These are phyloP conservation scores for Neurospora terricola DNA, from an alignment of 495 filamentous ascomycete genomes.

Conservation along the genomic window DNA sequence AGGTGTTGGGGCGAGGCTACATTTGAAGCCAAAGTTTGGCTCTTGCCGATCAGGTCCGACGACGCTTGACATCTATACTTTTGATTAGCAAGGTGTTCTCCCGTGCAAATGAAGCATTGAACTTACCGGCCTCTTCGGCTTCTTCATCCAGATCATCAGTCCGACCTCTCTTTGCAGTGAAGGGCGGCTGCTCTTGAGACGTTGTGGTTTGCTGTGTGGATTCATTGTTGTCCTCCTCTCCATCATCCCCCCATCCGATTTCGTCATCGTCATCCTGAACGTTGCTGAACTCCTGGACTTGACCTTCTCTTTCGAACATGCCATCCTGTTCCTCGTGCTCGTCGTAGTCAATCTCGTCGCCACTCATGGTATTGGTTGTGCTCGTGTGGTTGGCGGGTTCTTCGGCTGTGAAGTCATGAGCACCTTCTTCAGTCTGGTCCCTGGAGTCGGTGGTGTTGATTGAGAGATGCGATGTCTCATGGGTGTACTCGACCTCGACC, in stretches of 20 bases:
- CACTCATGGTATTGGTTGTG: constrained; percentile 31
- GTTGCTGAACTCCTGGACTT: constrained; percentile 3
- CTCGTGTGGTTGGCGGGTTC: constrained; percentile 23
- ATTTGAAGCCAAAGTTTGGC: neutral
- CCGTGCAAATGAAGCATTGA: neutral
- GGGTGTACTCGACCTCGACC: neutral
- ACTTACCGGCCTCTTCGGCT: constrained; percentile 33
- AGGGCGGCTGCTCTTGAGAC: constrained; percentile 4
- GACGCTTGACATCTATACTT: constrained; percentile 38
- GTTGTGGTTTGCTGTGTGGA: constrained; percentile 1
- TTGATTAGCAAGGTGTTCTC: constrained; percentile 16
- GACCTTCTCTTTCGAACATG: constrained; percentile 3
- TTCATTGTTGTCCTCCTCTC: constrained; percentile 17
- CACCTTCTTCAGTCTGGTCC: neutral
- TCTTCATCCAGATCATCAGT: constrained; percentile 22
- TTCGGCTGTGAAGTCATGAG: neutral
- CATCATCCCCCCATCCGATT: constrained; percentile 37
- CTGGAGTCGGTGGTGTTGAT: constrained; percentile 6
- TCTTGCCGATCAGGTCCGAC: constrained; percentile 30
- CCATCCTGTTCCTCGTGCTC: constrained; percentile 23
- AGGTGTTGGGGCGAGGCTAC: neutral
- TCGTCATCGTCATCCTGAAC: constrained; percentile 22
- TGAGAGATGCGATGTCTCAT: constrained; percentile 1
- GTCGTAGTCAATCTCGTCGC: constrained; percentile 41
- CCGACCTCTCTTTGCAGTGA: constrained; percentile 19